phyloP scores from a whole-genome alignment of 2,329 filamentous ascomycete genomes.

The Colletotrichum spinosum region DNA sequence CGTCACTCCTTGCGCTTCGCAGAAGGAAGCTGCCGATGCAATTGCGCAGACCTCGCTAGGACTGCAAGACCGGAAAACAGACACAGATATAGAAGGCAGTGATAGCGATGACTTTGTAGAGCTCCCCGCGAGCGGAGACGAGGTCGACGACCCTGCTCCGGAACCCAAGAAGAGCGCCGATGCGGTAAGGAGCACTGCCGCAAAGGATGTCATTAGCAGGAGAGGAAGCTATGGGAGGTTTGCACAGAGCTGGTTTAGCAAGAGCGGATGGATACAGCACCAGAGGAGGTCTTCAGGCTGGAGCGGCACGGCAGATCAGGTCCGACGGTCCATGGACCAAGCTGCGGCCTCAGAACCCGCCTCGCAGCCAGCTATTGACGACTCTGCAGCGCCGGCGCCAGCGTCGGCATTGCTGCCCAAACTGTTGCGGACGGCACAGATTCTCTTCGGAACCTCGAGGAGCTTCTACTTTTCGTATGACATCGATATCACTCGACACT shows the following conservation, averaged over 20 bases:
- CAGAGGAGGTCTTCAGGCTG: constrained; percentile 77
- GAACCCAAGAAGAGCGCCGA: constrained; percentile 44
- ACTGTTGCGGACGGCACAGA: constrained; percentile 82
- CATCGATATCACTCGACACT: constrained; percentile 83
- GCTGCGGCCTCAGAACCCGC: constrained; percentile 36
- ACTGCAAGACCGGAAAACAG: constrained; percentile 51
- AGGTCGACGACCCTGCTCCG: constrained; percentile 56
- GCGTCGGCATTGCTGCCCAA: constrained; percentile 78
- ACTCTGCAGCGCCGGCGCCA: constrained; percentile 46
- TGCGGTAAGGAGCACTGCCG: constrained; percentile 72
- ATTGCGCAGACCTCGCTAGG: constrained; percentile 70
- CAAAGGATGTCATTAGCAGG: constrained; percentile 87
- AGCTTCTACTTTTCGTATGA: constrained; percentile 98
- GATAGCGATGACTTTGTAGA: constrained; percentile 62
- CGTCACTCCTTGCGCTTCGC: constrained; percentile 87
- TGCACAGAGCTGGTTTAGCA: constrained; percentile 91
- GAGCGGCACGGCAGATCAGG: constrained; percentile 54
- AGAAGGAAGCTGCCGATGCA: constrained; percentile 77
- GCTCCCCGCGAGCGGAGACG: constrained; percentile 49
- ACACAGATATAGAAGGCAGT: constrained; percentile 55
- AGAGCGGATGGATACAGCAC: constrained; percentile 81
- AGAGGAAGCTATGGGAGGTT: constrained; percentile 90
- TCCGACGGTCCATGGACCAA: constrained; percentile 32
- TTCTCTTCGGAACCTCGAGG: constrained; percentile 83
- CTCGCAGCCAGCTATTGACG: constrained; percentile 52